These are phyloP conservation scores for Plantago major DNA, from an alignment of 257 asterid genomes.

Conservation along the genomic window DNA sequence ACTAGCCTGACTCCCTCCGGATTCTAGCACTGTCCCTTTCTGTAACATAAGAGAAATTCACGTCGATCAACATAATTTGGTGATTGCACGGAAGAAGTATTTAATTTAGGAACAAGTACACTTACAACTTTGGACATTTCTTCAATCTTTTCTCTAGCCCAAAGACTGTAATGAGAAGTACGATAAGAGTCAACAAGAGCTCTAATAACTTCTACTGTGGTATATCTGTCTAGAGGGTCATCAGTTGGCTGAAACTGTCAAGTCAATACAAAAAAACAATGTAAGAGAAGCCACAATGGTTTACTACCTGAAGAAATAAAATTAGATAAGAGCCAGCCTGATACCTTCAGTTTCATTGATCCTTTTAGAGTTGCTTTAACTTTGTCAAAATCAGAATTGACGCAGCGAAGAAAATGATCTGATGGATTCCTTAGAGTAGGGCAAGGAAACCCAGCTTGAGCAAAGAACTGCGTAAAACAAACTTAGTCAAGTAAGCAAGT, in stretches of 20 bases:
- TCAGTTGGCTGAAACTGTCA: slow-evolving; percentile 73
- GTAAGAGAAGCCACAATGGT: background rate
- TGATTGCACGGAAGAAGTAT: background rate
- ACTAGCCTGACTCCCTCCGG: slow-evolving; percentile 99
- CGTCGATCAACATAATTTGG: background rate
- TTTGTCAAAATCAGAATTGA: slow-evolving; percentile 91
- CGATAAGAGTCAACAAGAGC: slow-evolving; percentile 57
- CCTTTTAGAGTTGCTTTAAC: slow-evolving; percentile 98
- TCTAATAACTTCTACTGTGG: slow-evolving; percentile 81
- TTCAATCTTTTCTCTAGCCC: slow-evolving; percentile 70
- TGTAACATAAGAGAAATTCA: slow-evolving; percentile 21
- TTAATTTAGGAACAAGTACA: slow-evolving; percentile 2
- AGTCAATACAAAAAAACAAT: background rate
- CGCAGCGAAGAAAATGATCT: slow-evolving; percentile 88
- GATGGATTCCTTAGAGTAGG: slow-evolving; percentile 91
- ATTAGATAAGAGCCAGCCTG: background rate
- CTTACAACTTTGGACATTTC: slow-evolving; percentile 89
- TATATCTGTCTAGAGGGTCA: slow-evolving; percentile 85
- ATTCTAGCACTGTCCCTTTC: slow-evolving; percentile 95
- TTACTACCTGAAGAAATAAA: background rate
- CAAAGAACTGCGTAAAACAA: slow-evolving; percentile 60
- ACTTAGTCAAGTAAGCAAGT: slow-evolving; percentile 9
- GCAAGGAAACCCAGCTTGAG: slow-evolving; percentile 95
- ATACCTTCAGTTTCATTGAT: slow-evolving; percentile 90
- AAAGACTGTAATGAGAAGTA: slow-evolving; percentile 51